Base-by-base conservation (phyloP, 1,139 yeast genomes). In the Suhomyces panamericanus region DNA sequence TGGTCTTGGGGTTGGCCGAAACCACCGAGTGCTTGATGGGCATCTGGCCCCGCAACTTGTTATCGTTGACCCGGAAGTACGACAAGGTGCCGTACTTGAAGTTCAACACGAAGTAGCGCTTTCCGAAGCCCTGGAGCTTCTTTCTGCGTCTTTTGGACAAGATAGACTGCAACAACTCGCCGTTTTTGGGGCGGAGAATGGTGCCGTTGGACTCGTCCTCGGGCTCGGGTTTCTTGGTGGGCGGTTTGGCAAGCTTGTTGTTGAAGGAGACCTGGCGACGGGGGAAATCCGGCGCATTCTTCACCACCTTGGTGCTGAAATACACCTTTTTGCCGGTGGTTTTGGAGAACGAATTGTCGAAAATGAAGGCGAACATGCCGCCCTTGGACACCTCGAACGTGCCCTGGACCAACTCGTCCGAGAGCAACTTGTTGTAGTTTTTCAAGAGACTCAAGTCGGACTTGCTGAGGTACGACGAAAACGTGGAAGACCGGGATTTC, bases 291-390 rank as follows among this genome's bases (percentile, higher is more conserved):
- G 33, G 35, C 12, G 14, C 40, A 41, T 17, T 51, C 43, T 38
- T 45, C 20, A 26, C 61, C 11, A 81, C 69, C 47, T 75, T 75
- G 42, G 79, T 75, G 43, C 85, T 80, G 63, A 90, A 90, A 46
- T 83, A 71, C 1, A 91, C 84, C 49, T 85, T 87, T 65, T 93
- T 93, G 42, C 91, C 83, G 17, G 83, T 86, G 36, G 85, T 88
- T 58, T 88, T 89, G 32, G 96, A 85, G 54, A 91, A 89, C 1
- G 96, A 86, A 63, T 93, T 93, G 64, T 93, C 98, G 61, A 93
- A 85, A 14, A 93, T 85, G 60, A 93, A 85, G 0, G 97, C 98
- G 67, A 80, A 87, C 60, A 83, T 78, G 1, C 88, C 87, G 10
- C 82, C 84, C 29, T 70, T 68, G 3, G 64, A 61, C 2, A 85